phyloP scores from a whole-genome alignment of 2,329 filamentous ascomycete species.

The Chaetomiaceae sp. region DNA sequence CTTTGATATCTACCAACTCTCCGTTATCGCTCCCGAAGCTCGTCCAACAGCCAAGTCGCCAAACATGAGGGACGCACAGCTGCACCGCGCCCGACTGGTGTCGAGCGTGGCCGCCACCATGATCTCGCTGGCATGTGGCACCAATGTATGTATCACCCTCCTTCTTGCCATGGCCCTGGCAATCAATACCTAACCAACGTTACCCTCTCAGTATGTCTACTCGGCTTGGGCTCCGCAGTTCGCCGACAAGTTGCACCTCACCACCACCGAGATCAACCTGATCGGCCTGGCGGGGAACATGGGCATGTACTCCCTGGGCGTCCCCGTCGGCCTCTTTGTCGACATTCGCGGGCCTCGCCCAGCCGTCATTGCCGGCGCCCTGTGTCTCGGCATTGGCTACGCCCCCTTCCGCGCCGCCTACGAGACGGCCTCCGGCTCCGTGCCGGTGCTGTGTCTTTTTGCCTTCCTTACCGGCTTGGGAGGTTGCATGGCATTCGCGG shows the following conservation, averaged over 20 bases:
- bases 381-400: conserved; percentile 74
- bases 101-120: conserved; percentile 81
- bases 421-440: conserved; percentile 57
- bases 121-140: conserved; percentile 85
- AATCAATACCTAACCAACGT: no score
- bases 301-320: conserved; percentile 89
- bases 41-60: conserved; percentile 6
- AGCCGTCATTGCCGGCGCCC: conserved; percentile 68
- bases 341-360: conserved; percentile 77
- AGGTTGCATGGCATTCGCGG: conserved; percentile 85
- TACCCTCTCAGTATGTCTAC: conserved; percentile 76
- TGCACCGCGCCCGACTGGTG: conserved; percentile 64
- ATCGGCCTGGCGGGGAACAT: conserved; percentile 83
- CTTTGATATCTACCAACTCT: neutral
- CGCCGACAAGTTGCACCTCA: conserved; percentile 76
- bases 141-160: conserved; percentile 60
- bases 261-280: conserved; percentile 88
- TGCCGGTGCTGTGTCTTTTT: conserved; percentile 68
- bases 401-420: conserved; percentile 80
- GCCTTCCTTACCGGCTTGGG: conserved; percentile 83
- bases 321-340: conserved; percentile 83
- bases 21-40: conserved; percentile 6
- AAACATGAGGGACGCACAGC: conserved; percentile 42
- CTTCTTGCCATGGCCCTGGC: no score
- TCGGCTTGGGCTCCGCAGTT: conserved; percentile 98